Conservation (phyloP, 441 rosid species). For the Gossypium gossypioides region DNA sequence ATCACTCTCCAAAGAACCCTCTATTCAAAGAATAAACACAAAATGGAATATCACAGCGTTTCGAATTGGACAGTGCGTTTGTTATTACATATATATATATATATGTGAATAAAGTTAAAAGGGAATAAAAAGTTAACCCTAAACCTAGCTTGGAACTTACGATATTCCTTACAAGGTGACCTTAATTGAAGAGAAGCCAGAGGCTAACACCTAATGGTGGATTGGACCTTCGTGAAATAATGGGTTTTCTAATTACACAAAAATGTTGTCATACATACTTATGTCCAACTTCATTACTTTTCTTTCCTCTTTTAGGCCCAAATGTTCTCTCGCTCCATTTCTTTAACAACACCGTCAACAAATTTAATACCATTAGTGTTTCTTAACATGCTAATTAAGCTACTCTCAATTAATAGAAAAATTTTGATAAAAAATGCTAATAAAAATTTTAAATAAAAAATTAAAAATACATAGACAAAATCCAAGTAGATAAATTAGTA, state of each 20-base stretch:
- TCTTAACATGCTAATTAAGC: no score
- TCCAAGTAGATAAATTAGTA: no score
- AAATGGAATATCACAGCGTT: background rate
- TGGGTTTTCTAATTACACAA: background rate
- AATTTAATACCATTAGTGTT: no score
- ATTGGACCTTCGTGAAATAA: background rate
- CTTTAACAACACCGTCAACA: no score
- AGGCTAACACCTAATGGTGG: background rate
- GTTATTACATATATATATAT: background rate
- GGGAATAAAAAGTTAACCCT: background rate
- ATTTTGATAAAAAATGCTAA: no score
- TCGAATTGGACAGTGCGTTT: background rate
- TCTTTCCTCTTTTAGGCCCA: background rate
- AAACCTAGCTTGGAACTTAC: background rate
- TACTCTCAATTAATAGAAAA: no score
- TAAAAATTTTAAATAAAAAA: no score
- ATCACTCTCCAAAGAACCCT: background rate
- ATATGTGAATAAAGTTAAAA: background rate
- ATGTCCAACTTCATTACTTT: background rate
- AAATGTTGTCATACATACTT: background rate
- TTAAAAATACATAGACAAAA: no score
- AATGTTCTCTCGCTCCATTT: background rate
- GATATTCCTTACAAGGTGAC: background rate
- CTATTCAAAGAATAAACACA: background rate
- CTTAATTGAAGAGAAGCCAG: background rate